Evolutionary conservation across 306 rosid genomes (phyloP), one percentile per base, ranked within the genome.

Genomic region (Hippophae rhamnoides): DNA sequence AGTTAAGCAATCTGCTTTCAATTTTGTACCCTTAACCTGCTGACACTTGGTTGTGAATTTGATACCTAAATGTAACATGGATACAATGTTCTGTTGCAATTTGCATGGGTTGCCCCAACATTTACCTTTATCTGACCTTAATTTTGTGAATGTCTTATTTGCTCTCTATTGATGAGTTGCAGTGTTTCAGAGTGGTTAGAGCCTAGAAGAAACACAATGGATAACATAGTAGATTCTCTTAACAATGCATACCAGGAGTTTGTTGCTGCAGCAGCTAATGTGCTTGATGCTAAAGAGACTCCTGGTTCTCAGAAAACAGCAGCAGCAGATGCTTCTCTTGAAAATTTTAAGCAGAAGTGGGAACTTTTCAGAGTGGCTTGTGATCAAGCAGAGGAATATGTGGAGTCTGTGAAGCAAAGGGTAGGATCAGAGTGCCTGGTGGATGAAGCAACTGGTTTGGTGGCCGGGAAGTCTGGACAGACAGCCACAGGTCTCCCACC

Each of bases 351-450:
- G 79, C 85, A 82, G 73, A 87, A 72, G 72, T 84, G 89, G 93
- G 96, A 87, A 18, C 23, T 18, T 46, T 88, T 88, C 69, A 65
- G 86, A 67, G 89, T 80, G 43, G 78, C 87, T 12, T 88, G 94
- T 75, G 96, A 84, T 77, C 89, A 80, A 49, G 96, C 86, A 0
- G 94, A 84, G 79, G 89, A 80, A 74, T 88, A 82, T 72, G 89
- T 88, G 60, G 87, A 88, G 76, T 84, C 94, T 27, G 73, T 84
- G 64, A 84, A 82, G 81, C 96, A 84, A 69, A 78, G 94, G 64
- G 82, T 88, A 50, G 89, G 94, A 71, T 84, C 87, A 0, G 94
- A 87, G 74, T 84, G 87, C 74, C 73, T 84, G 10, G 85, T 84
- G 48, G 96, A 84, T 50, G 87, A 87, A 80, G 96, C 94, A 38